Conservation (phyloP, 768 basidiomycete genomes). For the Postia placenta region DNA sequence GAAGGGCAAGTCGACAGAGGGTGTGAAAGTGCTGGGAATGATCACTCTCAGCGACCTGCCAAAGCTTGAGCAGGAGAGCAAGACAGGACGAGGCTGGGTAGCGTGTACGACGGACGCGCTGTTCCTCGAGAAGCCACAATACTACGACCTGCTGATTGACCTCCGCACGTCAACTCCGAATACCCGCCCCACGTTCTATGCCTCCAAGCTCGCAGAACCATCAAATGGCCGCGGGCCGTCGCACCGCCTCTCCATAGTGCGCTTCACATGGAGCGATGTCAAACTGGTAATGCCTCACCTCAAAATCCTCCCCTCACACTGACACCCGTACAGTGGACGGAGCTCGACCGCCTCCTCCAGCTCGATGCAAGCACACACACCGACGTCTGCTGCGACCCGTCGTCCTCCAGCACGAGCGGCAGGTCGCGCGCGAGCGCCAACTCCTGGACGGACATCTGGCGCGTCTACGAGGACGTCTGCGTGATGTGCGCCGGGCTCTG, state of each 20-base stretch:
- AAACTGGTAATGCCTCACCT: conserved; percentile 45
- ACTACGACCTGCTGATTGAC: conserved; percentile 79
- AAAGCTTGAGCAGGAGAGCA: conserved; percentile 48
- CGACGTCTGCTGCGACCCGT: conserved; percentile 17
- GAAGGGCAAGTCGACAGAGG: conserved; percentile 39
- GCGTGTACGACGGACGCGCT: conserved; percentile 84
- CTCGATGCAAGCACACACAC: conserved; percentile 35
- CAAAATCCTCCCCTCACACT: neutral
- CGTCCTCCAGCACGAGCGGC: conserved; percentile 6
- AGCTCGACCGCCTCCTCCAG: conserved; percentile 63
- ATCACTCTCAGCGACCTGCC: conserved; percentile 72
- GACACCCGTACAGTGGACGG: conserved; percentile 57
- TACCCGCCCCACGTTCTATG: conserved; percentile 61
- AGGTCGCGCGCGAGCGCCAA: conserved; percentile 19
- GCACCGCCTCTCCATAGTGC: conserved; percentile 53
- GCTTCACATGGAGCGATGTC: conserved; percentile 83
- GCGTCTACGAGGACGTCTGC: conserved; percentile 81
- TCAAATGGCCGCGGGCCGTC: conserved; percentile 33
- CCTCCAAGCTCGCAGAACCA: conserved; percentile 43
- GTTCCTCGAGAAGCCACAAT: conserved; percentile 73
- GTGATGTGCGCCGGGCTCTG: conserved; percentile 78
- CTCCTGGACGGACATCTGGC: conserved; percentile 73
- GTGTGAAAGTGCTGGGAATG: conserved; percentile 71
- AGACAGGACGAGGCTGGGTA: conserved; percentile 69
- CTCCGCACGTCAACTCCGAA: conserved; percentile 60